Conservation (phyloP, 768 basidiomycete genomes). For the Podaxis sp. region DNA sequence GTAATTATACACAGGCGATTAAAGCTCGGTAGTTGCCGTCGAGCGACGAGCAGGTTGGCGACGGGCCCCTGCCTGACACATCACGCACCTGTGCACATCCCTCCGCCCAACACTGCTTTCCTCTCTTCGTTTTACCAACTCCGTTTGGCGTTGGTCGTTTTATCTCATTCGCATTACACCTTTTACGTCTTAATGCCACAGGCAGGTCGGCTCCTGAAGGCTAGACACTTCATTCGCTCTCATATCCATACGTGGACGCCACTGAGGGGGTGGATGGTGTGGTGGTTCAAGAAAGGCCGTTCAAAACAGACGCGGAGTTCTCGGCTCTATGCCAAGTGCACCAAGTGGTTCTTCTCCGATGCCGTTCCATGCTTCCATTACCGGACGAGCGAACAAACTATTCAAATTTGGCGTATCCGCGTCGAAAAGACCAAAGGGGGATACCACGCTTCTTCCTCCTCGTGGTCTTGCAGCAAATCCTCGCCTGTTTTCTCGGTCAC, state of each 20-base stretch:
- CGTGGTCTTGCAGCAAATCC: neutral
- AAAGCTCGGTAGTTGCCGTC: conserved; percentile 19
- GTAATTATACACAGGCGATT: conserved; percentile 14
- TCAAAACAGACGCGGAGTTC: neutral
- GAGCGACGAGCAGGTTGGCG: conserved; percentile 8
- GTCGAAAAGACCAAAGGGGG: neutral
- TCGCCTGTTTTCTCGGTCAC: neutral
- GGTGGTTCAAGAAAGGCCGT: neutral
- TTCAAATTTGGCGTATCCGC: neutral
- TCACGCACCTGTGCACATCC: conserved; percentile 2
- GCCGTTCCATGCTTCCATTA: neutral
- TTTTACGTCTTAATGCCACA: neutral
- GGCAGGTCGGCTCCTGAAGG: conserved; percentile 2
- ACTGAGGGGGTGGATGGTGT: neutral
- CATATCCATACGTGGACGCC: neutral
- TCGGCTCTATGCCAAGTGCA: neutral
- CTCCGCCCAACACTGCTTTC: conserved; percentile 4
- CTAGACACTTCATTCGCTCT: neutral
- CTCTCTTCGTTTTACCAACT: neutral
- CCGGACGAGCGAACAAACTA: neutral
- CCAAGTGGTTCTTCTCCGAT: neutral
- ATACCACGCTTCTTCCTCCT: neutral
- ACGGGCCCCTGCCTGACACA: neutral
- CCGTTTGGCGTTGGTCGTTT: neutral
- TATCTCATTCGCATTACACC: neutral